Evolutionary conservation across 2,329 filamentous ascomycete species (phyloP), one percentile per base, ranked within the genome.

Genomic region (Sarocladiaceae sp.): DNA sequence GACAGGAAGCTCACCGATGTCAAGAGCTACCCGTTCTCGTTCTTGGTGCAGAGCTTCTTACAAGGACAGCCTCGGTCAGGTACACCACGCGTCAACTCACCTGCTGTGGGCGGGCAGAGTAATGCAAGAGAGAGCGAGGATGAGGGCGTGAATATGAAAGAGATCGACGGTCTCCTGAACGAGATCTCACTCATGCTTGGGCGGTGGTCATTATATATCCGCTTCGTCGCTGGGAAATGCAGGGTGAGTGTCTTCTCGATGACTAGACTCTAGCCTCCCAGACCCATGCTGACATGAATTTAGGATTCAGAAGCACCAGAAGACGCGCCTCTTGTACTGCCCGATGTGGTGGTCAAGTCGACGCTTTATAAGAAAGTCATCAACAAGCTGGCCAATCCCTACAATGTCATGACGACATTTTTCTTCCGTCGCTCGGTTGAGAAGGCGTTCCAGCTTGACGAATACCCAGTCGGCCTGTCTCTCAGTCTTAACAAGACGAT

Each of bases 11-110:
- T 98, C 49, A 97, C 87, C 3, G 93, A 98, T 57, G 88, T 95
- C 63, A 97, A 94, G 67, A 95, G 90, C 45, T 98, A 98, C 59
- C 90, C 93, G 1, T 98, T 95, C 62, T 95, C 90, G 0, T 98
- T 98, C 59, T 69, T 98, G 34, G 90, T 97, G 0, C 90, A 96
- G 64, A 96, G 90, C 66, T 96, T 95, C 60, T 62, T 95, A 37
- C 81, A 87, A 0, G 72, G 77, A 23, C 83, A 88, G 47, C 83
- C 83, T 48, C 70, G 78, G 5, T 62, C 66, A 10, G 79, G 78
- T 2, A 82, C 82, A 2, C 76, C 83, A 2, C 78, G 88, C 34
- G 79, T 88, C 29, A 83, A 76, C 50, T 95, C 90, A 2, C 91
- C 91, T 1, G 86, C 86, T 1, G 62, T 74, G 27, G 78, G 79